Conservation (phyloP, 2,329 filamentous ascomycete species). For the Phialocephala subalpina region DNA sequence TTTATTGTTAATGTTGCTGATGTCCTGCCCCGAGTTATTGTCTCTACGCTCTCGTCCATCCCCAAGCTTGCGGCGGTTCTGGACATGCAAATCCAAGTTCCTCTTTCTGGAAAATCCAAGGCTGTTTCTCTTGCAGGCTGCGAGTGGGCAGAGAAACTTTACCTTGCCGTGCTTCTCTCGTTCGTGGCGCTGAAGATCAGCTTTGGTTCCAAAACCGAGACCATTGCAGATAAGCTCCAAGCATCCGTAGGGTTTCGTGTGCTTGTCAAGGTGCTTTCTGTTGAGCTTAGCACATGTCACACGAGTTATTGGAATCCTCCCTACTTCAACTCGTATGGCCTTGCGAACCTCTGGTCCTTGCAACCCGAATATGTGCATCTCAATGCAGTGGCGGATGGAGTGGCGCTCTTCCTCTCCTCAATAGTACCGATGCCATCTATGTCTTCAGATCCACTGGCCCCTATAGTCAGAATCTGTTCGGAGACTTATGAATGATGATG, state of each 20-base stretch:
- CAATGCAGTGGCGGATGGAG: not conserved
- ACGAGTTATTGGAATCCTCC: not conserved
- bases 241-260: conserved; percentile 9
- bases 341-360: not conserved
- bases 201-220: conserved; percentile 1
- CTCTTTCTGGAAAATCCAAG: conserved; percentile 7
- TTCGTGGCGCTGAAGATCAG: conserved; percentile 6
- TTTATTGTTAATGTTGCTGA: not conserved
- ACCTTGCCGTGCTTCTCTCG: not conserved
- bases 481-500: no score
- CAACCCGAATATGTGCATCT: not conserved
- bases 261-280: conserved; percentile 10
- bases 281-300: no score
- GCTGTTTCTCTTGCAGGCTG: not conserved
- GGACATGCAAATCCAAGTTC: conserved; percentile 4
- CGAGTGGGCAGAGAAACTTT: not conserved
- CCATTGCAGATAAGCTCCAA: not conserved
- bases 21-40: not conserved
- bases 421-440: no score
- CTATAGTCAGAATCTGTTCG: no score
- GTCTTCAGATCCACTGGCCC: no score
- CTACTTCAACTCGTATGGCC: conserved; percentile 1
- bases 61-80: not conserved
- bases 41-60: not conserved
- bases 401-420: not conserved